A percentile compares a stretch with the other conserved stretches of the same genome.
Conservation (phyloP, 441 rosid species). For the Isatis lusitanica region DNA sequence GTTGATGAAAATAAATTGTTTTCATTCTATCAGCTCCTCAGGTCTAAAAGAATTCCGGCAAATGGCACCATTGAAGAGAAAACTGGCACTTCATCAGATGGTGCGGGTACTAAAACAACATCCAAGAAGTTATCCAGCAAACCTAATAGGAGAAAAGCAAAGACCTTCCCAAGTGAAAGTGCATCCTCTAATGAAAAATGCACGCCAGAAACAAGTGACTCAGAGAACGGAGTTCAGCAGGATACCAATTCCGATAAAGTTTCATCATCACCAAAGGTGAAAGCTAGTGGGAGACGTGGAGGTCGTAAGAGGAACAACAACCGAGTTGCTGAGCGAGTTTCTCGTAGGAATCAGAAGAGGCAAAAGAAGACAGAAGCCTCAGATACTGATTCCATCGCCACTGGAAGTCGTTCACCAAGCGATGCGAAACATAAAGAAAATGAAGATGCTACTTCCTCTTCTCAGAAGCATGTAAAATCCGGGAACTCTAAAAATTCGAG, state of each 20-base stretch:
- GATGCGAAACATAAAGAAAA: slow-evolving; percentile 69
- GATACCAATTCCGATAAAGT: slow-evolving; percentile 45
- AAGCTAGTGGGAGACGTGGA: slow-evolving; percentile 60
- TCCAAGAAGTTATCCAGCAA: slow-evolving; percentile 59
- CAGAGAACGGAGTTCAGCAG: slow-evolving; percentile 69
- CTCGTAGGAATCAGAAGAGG: slow-evolving; percentile 75
- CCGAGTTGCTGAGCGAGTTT: slow-evolving; percentile 82
- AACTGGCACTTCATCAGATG: slow-evolving; percentile 57
- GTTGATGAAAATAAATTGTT: slow-evolving; percentile 22
- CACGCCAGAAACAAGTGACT: slow-evolving; percentile 80
- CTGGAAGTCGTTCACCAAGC: slow-evolving; percentile 53
- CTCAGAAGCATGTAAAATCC: slow-evolving; percentile 66
- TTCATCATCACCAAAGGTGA: slow-evolving; percentile 59
- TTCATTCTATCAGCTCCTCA: slow-evolving; percentile 54
- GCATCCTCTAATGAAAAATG: slow-evolving; percentile 86
- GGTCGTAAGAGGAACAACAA: slow-evolving; percentile 81
- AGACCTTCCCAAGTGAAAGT: slow-evolving; percentile 83
- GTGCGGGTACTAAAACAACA: slow-evolving; percentile 41
- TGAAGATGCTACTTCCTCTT: slow-evolving; percentile 77
- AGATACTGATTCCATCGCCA: slow-evolving; percentile 73
- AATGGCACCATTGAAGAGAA: slow-evolving; percentile 52
- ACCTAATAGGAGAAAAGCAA: slow-evolving; percentile 50
- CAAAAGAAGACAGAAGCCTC: slow-evolving; percentile 74
- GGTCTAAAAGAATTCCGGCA: slow-evolving; percentile 52
- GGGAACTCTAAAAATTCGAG: slow-evolving; percentile 52